Percentiles rank a stretch among this genome's conserved stretches.
Evolutionary conservation across 225 moss, liverwort and hornwort species (phyloP).

Genomic region (Neckera pumila): DNA sequence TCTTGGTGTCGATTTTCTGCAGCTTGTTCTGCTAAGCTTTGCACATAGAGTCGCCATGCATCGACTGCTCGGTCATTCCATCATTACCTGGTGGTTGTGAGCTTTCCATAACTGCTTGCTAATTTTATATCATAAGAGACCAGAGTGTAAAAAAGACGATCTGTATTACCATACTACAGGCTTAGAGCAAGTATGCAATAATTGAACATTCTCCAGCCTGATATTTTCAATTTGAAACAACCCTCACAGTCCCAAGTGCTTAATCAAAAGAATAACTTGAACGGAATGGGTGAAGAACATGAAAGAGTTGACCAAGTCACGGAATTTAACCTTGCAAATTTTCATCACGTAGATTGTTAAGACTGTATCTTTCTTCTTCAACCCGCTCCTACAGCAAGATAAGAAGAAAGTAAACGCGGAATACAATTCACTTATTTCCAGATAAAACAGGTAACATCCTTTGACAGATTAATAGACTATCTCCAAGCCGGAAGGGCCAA

Average conservation of each 20-base stretch:
- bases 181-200: neutral
- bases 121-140: neutral
- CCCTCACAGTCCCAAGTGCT: neutral
- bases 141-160: neutral
- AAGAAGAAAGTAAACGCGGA: neutral
- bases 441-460: neutral
- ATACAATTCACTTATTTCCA: neutral
- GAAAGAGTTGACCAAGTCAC: neutral
- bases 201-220: neutral
- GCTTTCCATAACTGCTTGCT: slow-evolving; percentile 3
- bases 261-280: neutral
- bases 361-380: slow-evolving; percentile 54
- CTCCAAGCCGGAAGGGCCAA: neutral
- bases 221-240: neutral
- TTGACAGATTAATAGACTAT: neutral
- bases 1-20: slow-evolving; percentile 77
- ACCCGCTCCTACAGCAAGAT: slow-evolving; percentile 49
- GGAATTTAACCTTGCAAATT: slow-evolving; percentile 58
- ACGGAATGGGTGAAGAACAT: neutral
- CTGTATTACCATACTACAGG: neutral
- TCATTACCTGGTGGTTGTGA: slow-evolving; percentile 10
- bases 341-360: slow-evolving; percentile 81
- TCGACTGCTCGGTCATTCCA: slow-evolving; percentile 56
- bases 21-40: slow-evolving; percentile 80
- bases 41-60: slow-evolving; percentile 82